Evolutionary conservation across 768 basidiomycete species (phyloP).

Genomic region (Termitomyces sp.): DNA sequence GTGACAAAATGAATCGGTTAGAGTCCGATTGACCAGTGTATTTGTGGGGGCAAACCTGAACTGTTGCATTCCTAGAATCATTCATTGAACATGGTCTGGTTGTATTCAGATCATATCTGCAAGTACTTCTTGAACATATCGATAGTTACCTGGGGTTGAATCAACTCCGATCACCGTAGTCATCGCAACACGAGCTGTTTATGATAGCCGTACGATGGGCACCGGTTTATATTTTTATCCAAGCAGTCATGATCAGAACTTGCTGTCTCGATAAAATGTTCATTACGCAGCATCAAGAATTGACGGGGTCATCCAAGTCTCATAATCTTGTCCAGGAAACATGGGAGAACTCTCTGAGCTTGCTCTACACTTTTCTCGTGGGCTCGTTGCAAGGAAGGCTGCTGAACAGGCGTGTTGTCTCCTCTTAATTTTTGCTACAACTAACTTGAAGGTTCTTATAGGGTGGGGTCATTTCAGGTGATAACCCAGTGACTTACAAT

Average conservation of each 20-base stretch:
- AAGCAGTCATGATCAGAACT: no score
- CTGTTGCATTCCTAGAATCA: no score
- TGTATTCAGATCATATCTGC: no score
- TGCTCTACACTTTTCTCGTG: constrained; percentile 21
- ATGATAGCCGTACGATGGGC: no score
- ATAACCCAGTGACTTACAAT: constrained; percentile 63
- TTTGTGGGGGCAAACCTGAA: no score
- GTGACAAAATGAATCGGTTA: no score
- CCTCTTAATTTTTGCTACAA: neutral
- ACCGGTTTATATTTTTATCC: neutral
- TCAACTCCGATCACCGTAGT: no score
- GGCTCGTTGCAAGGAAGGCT: constrained; percentile 41
- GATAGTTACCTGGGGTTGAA: no score
- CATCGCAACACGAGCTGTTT: no score
- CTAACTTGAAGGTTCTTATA: constrained; percentile 19
- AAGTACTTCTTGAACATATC: no score
- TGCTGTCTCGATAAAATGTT: neutral
- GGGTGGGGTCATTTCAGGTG: constrained; percentile 78
- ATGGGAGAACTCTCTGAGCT: constrained; percentile 48
- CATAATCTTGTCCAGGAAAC: neutral
- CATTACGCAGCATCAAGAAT: neutral
- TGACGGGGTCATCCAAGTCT: neutral
- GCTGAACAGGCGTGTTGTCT: constrained; percentile 36
- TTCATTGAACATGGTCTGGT: no score
- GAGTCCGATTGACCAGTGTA: no score